Evolutionary conservation across 176 grass and related monocot genomes (phyloP), one percentile per base, ranked within the genome.

Genomic region (Musa troglodytarum): DNA sequence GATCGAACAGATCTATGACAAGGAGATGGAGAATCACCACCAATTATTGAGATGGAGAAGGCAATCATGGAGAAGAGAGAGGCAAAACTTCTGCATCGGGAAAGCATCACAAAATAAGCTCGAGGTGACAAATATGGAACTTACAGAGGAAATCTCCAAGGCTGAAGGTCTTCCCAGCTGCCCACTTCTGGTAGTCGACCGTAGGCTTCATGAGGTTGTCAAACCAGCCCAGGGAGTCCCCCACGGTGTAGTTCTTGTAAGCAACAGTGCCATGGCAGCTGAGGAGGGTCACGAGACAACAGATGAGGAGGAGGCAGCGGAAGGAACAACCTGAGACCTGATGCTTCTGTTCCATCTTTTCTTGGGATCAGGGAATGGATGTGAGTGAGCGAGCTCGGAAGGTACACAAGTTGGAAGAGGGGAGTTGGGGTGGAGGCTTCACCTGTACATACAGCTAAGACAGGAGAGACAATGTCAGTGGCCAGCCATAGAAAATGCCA

Each of bases 71-170:
- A 28, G 26, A 28, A 62, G 17, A 22, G 8, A 62, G 58, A 62
- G 58, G 15, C 58, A 62, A 62, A 9, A 8, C 15, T 62, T 15
- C 17, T 8, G 58, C 34, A 43, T 43, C 4, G 34, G 34, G 34
- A 43, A 43, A 43, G 4, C 4, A 43, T 63, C 52, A n/a, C 16
- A 16, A 77, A 10, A 9, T 74, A 22, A 52, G 56, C 0, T 22
- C 17, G 9, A 20, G 76, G 23, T 62, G 1, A 22, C 20, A 22
- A 21, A 63, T 24, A 9, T n/a, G 17, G n/a, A 63, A 88, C 95
- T 91, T 80, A 98, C 95, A 79, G 90, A 98, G 95, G 78, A 91
- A 98, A 84, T 98, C 95, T 68, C 95, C 95, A 50, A 98, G 95
- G 86, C 77, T 89, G 50, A 98, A 93, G 81, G 86, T 98, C 49